Base-by-base conservation (phyloP, 2,329 filamentous ascomycete species). In the Ceratocystis albifundus region DNA sequence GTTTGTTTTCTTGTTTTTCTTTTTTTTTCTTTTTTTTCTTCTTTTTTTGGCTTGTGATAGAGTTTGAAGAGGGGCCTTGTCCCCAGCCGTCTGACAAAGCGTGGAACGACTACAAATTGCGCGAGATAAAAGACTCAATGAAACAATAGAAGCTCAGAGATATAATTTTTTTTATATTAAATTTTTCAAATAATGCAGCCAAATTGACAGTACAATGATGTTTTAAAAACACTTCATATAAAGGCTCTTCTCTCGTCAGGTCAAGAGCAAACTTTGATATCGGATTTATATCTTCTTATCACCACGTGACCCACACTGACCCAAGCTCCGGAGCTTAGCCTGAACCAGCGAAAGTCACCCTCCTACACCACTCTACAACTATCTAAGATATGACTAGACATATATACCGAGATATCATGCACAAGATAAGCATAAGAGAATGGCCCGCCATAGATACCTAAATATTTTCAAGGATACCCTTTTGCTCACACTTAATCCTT, bases 1-100 rank as follows among this genome's bases (percentile, higher is more conserved):
- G n/a, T n/a, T n/a, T n/a, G 3, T 44, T 74, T 74, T 74, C 72
- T 72, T 71, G 69, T 69, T 69, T 69, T 2, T 5, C 3, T 10
- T 53, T n/a, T n/a, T 10, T 44, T 74, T 74, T 74, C 72, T 72
- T 71, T 69, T 69, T 69, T 69, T 2, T 5, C 3, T 10, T 53
- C 28, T 53, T 25, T 25, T 53, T 25, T 53, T 53, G 48, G 48
- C 48, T 25, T 53, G 48, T 53, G n/a, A 36, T 22, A 10, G 41
- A 46, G 44, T 25, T 44, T 65, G 20, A 48, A 15, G 48, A 32
- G 30, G 48, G 48, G 48, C 2, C 8, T 41, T 41, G 0, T 41
- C 36, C 36, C 36, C 36, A 10, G 36, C 10, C 36, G 36, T 41
- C 36, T 15, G 46, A 20, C 20, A 45, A 30, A 44, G 17, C 46